These are phyloP conservation scores for Penicillium digitatum DNA, from an alignment of 2,329 filamentous ascomycete species.

Conservation along the genomic window DNA sequence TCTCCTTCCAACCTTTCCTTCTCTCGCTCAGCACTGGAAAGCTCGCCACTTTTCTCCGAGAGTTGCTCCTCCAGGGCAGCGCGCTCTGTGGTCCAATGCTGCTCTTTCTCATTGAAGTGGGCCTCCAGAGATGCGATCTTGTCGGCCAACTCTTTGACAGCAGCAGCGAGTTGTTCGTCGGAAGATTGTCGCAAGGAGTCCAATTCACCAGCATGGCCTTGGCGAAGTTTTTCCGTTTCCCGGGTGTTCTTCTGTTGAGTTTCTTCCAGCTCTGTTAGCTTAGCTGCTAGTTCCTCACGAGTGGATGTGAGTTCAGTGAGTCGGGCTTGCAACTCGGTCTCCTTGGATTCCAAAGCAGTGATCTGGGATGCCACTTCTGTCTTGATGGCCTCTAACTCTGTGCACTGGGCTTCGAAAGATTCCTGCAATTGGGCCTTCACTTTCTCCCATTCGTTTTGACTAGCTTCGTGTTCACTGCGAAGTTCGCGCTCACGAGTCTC, in stretches of 20 bases:
- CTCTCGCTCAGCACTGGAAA: constrained; percentile 44
- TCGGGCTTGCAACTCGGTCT: constrained; percentile 30
- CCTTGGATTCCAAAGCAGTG: constrained; percentile 34
- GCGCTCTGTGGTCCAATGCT: constrained; percentile 33
- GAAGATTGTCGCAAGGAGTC: constrained; percentile 26
- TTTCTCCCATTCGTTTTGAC: constrained; percentile 35
- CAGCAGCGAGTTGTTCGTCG: constrained; percentile 23
- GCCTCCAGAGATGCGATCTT: constrained; percentile 27
- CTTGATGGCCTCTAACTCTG: constrained; percentile 33
- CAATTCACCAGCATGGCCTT: constrained; percentile 26
- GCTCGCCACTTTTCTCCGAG: constrained; percentile 41
- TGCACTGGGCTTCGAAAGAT: constrained; percentile 35
- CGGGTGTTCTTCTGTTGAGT: constrained; percentile 27
- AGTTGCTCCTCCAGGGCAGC: constrained; percentile 34
- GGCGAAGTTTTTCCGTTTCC: constrained; percentile 24
- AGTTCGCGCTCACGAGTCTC: constrained; percentile 44
- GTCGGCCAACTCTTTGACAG: constrained; percentile 26
- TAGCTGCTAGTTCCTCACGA: constrained; percentile 26
- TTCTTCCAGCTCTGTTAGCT: constrained; percentile 33
- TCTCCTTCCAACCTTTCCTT: constrained; percentile 44
- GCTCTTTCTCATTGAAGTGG: constrained; percentile 31
- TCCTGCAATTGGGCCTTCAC: constrained; percentile 40
- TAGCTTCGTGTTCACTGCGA: constrained; percentile 36
- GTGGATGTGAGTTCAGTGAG: constrained; percentile 27
- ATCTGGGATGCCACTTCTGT: constrained; percentile 32